These are phyloP conservation scores for Hyaloscypha bicolor DNA, from an alignment of 495 filamentous ascomycete species.

Conservation along the genomic window DNA sequence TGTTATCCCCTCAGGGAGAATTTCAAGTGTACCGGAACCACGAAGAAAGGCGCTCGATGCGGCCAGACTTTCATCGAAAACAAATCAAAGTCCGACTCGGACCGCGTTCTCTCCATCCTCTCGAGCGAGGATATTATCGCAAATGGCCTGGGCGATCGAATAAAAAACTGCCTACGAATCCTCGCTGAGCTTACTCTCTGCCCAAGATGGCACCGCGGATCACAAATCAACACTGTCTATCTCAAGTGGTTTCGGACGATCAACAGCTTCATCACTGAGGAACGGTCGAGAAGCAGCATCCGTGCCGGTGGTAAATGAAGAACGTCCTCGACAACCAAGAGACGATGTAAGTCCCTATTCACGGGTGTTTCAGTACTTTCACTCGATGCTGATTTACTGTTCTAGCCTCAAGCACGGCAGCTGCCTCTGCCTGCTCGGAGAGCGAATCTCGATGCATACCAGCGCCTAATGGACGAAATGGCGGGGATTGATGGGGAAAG, in stretches of 20 bases:
- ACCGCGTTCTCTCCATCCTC: not conserved
- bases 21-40: not conserved
- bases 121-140: not conserved
- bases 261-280: not conserved
- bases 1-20: not conserved
- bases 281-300: not conserved
- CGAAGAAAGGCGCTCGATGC: not conserved
- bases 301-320: not conserved
- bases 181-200: not conserved
- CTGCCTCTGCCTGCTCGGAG: not conserved
- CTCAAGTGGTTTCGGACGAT: not conserved
- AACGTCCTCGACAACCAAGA: not conserved
- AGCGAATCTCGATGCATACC: not conserved
- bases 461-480: not conserved
- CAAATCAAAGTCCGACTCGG: not conserved
- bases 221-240: not conserved
- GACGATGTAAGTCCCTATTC: not conserved
- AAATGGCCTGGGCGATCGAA: not conserved
- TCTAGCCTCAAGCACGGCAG: not conserved
- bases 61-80: not conserved
- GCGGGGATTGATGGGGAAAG: not conserved
- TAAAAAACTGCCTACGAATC: not conserved
- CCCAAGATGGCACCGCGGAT: not conserved
- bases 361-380: not conserved
- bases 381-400: not conserved